phyloP scores from a whole-genome alignment of 2,329 filamentous ascomycete genomes.

The Colletotrichum nymphaeae region DNA sequence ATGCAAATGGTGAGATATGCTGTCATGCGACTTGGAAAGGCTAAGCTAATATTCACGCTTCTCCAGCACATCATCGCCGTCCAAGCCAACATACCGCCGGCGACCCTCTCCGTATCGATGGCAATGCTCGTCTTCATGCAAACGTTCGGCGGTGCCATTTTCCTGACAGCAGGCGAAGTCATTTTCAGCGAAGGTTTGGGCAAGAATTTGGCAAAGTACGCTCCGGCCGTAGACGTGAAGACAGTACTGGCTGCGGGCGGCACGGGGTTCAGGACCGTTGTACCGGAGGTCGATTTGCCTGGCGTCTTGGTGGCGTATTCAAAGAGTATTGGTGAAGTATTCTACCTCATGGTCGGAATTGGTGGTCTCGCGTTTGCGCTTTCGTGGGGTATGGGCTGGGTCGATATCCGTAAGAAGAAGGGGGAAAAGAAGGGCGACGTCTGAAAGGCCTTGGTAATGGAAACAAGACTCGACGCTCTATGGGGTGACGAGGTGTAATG shows the following conservation, averaged over 20 bases:
- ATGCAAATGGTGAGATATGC: constrained; percentile 50
- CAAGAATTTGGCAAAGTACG: constrained; percentile 7
- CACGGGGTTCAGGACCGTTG: constrained; percentile 48
- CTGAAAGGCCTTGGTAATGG: not conserved
- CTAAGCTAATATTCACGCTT: not conserved
- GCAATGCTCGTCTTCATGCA: constrained; percentile 50
- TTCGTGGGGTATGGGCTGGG: constrained; percentile 58
- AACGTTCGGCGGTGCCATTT: constrained; percentile 59
- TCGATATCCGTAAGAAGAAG: constrained; percentile 53
- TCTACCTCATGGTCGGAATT: constrained; percentile 46
- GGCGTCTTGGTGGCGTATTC: constrained; percentile 55
- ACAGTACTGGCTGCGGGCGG: constrained; percentile 56
- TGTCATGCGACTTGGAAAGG: constrained; percentile 39
- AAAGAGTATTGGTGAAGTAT: constrained; percentile 44
- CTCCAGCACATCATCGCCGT: constrained; percentile 41
- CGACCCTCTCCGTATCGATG: constrained; percentile 42
- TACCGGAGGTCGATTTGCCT: constrained; percentile 44
- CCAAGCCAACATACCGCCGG: constrained; percentile 41
- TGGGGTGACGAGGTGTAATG: not conserved
- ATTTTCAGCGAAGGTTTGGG: constrained; percentile 26
- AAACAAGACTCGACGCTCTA: not conserved
- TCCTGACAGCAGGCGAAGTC: constrained; percentile 50
- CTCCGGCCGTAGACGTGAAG: constrained; percentile 46
- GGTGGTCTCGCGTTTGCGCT: constrained; percentile 46
- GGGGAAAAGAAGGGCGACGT: not conserved